Evolutionary conservation across 352 stramenopile species (phyloP).

Genomic region (Globisporangium iwayamae): DNA sequence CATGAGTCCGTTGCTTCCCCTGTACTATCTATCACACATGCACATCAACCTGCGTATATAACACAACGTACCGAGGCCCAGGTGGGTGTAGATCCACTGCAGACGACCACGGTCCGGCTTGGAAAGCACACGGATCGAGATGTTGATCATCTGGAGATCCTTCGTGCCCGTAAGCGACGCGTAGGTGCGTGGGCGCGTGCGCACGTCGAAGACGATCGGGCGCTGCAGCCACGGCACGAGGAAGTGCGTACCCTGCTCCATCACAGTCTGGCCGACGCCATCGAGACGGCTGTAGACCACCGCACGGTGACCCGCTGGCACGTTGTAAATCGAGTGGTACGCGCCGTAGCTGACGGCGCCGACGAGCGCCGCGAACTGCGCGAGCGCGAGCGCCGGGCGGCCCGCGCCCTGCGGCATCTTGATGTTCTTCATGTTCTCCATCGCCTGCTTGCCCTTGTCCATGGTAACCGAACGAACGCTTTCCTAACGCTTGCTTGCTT

Average conservation of each 20-base stretch:
- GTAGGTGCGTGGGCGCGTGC: slow-evolving; percentile 92
- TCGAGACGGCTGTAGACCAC: slow-evolving; percentile 90
- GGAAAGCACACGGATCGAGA: slow-evolving; percentile 98
- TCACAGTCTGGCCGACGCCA: slow-evolving; percentile 70
- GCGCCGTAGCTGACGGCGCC: slow-evolving; percentile 65
- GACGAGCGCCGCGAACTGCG: slow-evolving; percentile 59
- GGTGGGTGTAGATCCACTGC: slow-evolving; percentile 96
- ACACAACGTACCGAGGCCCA: slow-evolving; percentile 80
- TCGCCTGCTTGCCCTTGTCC: slow-evolving; percentile 82
- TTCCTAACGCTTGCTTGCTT: slow-evolving; percentile 9
- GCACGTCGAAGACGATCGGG: slow-evolving; percentile 94
- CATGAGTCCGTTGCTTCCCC: not conserved
- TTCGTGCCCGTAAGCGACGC: slow-evolving; percentile 91
- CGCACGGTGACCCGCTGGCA: slow-evolving; percentile 84
- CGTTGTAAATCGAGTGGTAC: slow-evolving; percentile 88
- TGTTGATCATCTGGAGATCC: slow-evolving; percentile 99
- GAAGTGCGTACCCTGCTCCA: slow-evolving; percentile 95
- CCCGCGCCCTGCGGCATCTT: slow-evolving; percentile 74
- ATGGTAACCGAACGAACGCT: slow-evolving; percentile 27
- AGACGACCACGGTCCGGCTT: slow-evolving; percentile 92
- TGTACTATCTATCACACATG: too few species aligned
- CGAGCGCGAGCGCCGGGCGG: slow-evolving; percentile 47
- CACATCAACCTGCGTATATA: not conserved
- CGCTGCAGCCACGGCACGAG: slow-evolving; percentile 97
- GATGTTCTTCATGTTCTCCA: slow-evolving; percentile 90